These are phyloP conservation scores for Cucurbita maxima DNA, from an alignment of 306 rosid genomes.

Conservation along the genomic window DNA sequence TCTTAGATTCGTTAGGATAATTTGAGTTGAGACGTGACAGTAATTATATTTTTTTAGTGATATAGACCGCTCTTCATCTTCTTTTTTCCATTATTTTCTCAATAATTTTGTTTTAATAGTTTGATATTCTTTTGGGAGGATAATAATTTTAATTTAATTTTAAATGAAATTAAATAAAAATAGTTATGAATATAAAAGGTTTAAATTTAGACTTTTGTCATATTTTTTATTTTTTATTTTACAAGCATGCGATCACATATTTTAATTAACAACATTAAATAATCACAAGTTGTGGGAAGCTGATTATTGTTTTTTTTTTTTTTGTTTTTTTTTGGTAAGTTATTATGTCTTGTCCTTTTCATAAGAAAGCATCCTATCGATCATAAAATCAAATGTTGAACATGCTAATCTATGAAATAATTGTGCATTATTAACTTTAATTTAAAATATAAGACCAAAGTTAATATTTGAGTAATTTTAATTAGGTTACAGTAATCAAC, in stretches of 20 bases:
- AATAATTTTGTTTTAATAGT: no score
- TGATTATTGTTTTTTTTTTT: neutral
- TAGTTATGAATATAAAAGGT: no score
- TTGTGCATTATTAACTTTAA: neutral
- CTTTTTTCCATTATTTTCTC: no score
- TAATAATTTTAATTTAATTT: no score
- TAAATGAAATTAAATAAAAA: no score
- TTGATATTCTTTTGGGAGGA: no score
- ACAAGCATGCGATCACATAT: neutral
- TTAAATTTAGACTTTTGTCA: no score
- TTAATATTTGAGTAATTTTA: neutral
- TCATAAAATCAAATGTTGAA: neutral
- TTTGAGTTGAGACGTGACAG: no score
- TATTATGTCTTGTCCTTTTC: neutral
- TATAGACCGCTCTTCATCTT: no score
- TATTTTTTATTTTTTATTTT: no score
- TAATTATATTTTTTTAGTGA: no score
- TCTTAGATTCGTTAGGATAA: no score
- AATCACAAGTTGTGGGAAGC: neutral
- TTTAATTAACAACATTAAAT: neutral
- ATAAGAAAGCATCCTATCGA: neutral
- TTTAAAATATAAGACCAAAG: neutral
- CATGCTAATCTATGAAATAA: neutral
- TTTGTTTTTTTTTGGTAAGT: neutral
- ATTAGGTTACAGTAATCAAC: neutral